These are phyloP conservation scores for Hypoxylon sp. DNA, from an alignment of 2,329 filamentous ascomycete genomes.

Conservation along the genomic window DNA sequence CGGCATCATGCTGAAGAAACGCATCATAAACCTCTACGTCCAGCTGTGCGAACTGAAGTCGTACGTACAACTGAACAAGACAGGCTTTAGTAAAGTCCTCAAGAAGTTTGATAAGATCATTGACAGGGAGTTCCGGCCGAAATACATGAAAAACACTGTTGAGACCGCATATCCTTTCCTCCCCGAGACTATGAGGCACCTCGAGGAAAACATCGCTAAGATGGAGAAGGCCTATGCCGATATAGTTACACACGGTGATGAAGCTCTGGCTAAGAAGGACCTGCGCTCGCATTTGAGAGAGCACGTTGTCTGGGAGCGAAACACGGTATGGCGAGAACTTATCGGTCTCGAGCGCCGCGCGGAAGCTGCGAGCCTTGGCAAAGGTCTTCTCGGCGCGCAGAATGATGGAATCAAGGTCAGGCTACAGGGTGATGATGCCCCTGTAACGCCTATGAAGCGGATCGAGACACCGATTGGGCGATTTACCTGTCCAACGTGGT, in stretches of 20 bases:
- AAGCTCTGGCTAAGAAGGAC: constrained; percentile 82
- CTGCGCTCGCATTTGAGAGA: constrained; percentile 91
- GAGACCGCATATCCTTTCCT: constrained; percentile 86
- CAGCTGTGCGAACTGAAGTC: constrained; percentile 95
- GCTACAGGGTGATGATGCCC: constrained; percentile 86
- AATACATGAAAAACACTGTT: constrained; percentile 81
- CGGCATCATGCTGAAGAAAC: constrained; percentile 90
- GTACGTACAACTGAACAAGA: constrained; percentile 95
- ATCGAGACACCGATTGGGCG: constrained; percentile 84
- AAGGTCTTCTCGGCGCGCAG: constrained; percentile 83
- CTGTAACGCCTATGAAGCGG: constrained; percentile 72
- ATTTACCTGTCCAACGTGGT: constrained; percentile 82
- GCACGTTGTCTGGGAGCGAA: constrained; percentile 98
- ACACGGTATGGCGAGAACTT: constrained; percentile 99
- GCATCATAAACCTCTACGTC: constrained; percentile 88
- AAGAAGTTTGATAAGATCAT: constrained; percentile 99
- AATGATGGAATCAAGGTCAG: constrained; percentile 75
- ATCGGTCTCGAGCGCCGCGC: constrained; percentile 97
- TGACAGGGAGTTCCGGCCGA: constrained; percentile 81
- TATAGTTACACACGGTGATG: constrained; percentile 85
- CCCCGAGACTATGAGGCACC: constrained; percentile 74
- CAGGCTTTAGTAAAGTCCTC: constrained; percentile 93
- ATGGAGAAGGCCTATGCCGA: constrained; percentile 86
- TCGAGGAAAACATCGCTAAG: constrained; percentile 78
- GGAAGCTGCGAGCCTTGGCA: constrained; percentile 91